phyloP scores from a whole-genome alignment of 768 basidiomycete genomes.

The Calocybe indica region DNA sequence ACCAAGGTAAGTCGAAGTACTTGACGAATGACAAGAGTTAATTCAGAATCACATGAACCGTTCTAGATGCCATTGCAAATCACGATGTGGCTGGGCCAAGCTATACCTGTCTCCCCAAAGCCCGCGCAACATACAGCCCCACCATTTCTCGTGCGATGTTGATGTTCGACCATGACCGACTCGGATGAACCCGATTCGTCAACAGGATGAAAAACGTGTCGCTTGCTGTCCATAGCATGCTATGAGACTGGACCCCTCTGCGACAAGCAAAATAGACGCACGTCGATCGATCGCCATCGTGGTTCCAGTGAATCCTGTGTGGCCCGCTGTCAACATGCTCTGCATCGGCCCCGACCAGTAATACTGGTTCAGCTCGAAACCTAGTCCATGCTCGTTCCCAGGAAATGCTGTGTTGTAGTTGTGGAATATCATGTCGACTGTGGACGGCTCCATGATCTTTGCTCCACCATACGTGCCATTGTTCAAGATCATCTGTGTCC shows the following conservation, averaged over 20 bases:
- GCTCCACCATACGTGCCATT: conserved; percentile 20
- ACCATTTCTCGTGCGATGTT: conserved; percentile 18
- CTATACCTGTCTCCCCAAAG: conserved; percentile 12
- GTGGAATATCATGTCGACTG: conserved; percentile 21
- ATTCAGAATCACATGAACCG: too few relatives aligned
- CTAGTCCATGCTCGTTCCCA: conserved; percentile 19
- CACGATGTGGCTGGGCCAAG: background rate
- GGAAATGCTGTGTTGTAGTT: conserved; percentile 21
- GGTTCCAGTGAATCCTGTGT: conserved; percentile 20
- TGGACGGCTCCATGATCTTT: conserved; percentile 16
- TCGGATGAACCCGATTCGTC: conserved; percentile 21
- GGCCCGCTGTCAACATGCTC: conserved; percentile 19
- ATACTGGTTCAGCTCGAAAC: conserved; percentile 20
- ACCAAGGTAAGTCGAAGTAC: too few relatives aligned
- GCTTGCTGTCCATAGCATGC: conserved; percentile 13
- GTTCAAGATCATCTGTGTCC: conserved; percentile 21
- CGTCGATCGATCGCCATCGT: conserved; percentile 22
- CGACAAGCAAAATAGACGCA: conserved; percentile 6
- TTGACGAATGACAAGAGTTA: too few relatives aligned
- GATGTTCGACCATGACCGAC: conserved; percentile 19
- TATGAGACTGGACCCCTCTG: background rate
- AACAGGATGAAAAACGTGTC: conserved; percentile 22
- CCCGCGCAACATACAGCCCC: conserved; percentile 14
- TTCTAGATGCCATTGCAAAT: background rate
- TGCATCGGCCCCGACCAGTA: conserved; percentile 23